phyloP scores from a whole-genome alignment of 2,329 filamentous ascomycete species.

The Stagonosporopsis chrysanthemi region DNA sequence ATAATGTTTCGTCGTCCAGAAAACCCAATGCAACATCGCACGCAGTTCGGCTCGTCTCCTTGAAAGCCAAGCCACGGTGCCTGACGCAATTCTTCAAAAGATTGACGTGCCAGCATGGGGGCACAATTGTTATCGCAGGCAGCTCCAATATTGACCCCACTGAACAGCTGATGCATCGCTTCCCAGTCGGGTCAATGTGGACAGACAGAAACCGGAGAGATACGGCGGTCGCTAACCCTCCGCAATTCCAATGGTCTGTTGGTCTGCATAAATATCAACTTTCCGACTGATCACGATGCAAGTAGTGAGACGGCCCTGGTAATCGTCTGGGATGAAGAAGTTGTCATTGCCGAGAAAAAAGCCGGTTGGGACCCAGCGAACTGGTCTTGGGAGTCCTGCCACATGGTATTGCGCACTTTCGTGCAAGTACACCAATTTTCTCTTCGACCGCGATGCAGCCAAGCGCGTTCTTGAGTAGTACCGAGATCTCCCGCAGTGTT shows the following conservation, averaged over 20 bases:
- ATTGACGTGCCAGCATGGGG: constrained; percentile 30
- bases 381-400: background rate
- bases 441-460: constrained; percentile 3
- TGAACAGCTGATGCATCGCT: background rate
- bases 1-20: background rate
- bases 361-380: background rate
- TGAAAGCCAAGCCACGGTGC: constrained; percentile 19
- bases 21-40: background rate
- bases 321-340: background rate
- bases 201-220: too few relatives aligned
- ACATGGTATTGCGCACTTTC: background rate
- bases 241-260: background rate
- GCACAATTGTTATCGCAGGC: constrained; percentile 13
- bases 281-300: background rate
- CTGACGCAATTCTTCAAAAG: constrained; percentile 26
- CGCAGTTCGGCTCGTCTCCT: background rate
- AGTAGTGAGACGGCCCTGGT: background rate
- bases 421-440: background rate
- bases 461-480: background rate
- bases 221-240: background rate
- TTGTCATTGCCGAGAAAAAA: background rate
- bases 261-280: background rate
- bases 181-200: background rate
- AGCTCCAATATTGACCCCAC: background rate
- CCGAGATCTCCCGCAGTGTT: background rate